Base-by-base conservation (phyloP, 2,329 filamentous ascomycete species). In the Aureobasidium zeae region DNA sequence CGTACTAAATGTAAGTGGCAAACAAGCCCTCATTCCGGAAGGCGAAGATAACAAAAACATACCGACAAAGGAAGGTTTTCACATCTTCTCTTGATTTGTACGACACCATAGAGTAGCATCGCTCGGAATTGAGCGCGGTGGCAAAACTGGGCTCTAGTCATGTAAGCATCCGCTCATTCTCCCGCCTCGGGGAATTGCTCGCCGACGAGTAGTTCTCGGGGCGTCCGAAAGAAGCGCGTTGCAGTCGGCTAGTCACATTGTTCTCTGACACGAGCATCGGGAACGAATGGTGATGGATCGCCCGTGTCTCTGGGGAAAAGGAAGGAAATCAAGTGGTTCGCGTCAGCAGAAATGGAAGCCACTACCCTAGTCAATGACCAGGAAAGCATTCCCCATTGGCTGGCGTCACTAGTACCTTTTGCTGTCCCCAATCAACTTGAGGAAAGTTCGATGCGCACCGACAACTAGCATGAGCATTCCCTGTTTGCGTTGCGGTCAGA, bases 391-490 rank as follows among this genome's bases (percentile, higher is more conserved):
- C 21, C 29, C 21, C 21, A 29, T 42, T 29, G 29, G 39, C 35
- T 35, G 31, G 31, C 39, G 31, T 35, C 29, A 44, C 39, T 31
- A 16, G 22, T 24, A 35, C 30, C 22, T 17, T 28, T 44, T 13
- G 39, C 39, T 44, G 39, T 30, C 35, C 31, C 31, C 39, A 44
- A 44, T 44, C 39, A 44, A 4, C 17, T n/a, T 17, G 21, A 22
- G 7, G 20, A n/a, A n/a, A 16, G 13, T 21, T n/a, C n/a, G 32
- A 22, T 24, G 31, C 24, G 22, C n/a, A 16, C 13, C 39, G 31
- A 44, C 30, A 13, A 25, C 20, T 22, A n/a, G 30, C 31, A 44
- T 19, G 17, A 13, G 17, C n/a, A 15, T 34, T 29, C 22, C 30
- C 29, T 34, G 39, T 35, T 35, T 29, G 16, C 21, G 31, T 29